Conservation (phyloP, 371 early-diverging fungal genomes). For the Nematocida ironsii region DNA sequence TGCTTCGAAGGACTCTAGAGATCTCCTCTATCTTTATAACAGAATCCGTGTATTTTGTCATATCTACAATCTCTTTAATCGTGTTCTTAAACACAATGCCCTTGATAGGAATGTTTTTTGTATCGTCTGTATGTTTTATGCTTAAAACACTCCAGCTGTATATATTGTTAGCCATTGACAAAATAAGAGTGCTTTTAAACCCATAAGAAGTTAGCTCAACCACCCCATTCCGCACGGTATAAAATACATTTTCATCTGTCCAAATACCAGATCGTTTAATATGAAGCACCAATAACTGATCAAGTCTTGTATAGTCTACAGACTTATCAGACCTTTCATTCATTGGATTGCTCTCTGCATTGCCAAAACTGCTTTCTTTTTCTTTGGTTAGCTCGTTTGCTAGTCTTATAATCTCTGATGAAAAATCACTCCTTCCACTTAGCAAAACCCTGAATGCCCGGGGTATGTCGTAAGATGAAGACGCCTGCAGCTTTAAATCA, state of each 20-base stretch:
- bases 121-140: constrained; percentile 19
- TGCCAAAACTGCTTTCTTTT: neutral
- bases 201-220: constrained; percentile 32
- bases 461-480: constrained; percentile 27
- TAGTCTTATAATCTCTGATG: neutral
- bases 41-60: constrained; percentile 39
- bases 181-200: constrained; percentile 29
- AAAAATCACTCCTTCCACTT: constrained; percentile 1
- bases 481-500: constrained; percentile 28
- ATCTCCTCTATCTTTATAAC: constrained; percentile 33
- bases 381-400: neutral
- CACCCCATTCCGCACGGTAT: constrained; percentile 5
- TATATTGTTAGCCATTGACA: neutral
- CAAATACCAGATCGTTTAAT: constrained; percentile 23
- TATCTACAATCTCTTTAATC: constrained; percentile 29
- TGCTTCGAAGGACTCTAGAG: constrained; percentile 17
- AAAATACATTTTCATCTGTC: constrained; percentile 26
- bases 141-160: constrained; percentile 21
- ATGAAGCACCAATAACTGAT: constrained; percentile 33
- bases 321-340: too few species aligned
- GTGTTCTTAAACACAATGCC: constrained; percentile 12
- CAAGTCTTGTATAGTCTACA: neutral
- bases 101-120: constrained; percentile 20
- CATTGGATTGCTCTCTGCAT: neutral
- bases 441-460: constrained; percentile 26